Percentiles rank a stretch among this genome's conserved stretches.
Evolutionary conservation across 2,329 filamentous ascomycete genomes (phyloP).

Genomic region (Raffaelea albimanens): DNA sequence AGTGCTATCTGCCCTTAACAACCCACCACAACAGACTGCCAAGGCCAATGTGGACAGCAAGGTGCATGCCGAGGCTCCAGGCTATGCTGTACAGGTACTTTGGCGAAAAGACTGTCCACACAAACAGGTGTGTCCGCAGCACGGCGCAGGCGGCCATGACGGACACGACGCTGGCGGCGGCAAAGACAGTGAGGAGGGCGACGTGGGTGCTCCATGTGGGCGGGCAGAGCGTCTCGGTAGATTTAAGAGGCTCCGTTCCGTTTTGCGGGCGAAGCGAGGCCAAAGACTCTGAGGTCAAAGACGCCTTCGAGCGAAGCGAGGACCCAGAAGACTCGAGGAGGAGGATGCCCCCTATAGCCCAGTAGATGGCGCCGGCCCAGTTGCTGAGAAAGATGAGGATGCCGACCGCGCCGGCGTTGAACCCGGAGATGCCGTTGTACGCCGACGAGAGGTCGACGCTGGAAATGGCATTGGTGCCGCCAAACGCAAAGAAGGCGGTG

Average conservation of each 20-base stretch:
- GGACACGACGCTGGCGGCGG: constrained; percentile 52
- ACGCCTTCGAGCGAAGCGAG: background rate
- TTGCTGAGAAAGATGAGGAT: constrained; percentile 79
- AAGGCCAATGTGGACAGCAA: constrained; percentile 57
- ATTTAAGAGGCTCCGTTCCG: too few species aligned
- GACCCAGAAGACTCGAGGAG: constrained; percentile 30
- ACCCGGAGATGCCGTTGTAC: constrained; percentile 82
- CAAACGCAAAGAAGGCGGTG: constrained; percentile 79
- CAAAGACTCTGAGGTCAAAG: background rate
- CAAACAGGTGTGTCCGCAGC: constrained; percentile 82
- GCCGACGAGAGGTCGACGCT: constrained; percentile 90
- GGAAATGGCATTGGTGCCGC: constrained; percentile 88
- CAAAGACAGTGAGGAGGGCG: constrained; percentile 60
- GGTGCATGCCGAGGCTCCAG: constrained; percentile 78
- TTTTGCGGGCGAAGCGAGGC: too few species aligned
- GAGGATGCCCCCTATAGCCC: constrained; percentile 57
- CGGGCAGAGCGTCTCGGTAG: too few species aligned
- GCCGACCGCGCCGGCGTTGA: constrained; percentile 74
- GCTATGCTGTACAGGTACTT: constrained; percentile 91
- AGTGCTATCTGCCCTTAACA: constrained; percentile 11
- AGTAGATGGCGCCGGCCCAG: constrained; percentile 88
- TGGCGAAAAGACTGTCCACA: constrained; percentile 97
- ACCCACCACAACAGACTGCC: constrained; percentile 50
- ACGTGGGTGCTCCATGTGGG: constrained; percentile 38
- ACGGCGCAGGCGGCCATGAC: constrained; percentile 85